Evolutionary conservation across 2,329 filamentous ascomycete genomes (phyloP).

Genomic region (Verticillium zaregamsianum): DNA sequence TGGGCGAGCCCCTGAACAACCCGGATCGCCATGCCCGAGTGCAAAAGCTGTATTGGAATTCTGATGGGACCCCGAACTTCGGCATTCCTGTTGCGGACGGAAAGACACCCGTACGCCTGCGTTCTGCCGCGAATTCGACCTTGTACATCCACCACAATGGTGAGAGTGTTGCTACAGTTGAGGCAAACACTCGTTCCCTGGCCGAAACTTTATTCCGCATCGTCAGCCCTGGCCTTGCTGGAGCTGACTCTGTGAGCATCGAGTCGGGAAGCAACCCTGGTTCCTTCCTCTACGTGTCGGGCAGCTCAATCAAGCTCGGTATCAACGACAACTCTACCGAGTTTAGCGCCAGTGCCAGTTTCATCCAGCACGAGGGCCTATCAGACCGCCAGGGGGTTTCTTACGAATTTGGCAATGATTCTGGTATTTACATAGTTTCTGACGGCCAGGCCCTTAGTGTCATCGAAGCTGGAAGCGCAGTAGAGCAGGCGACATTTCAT

Average conservation of each 20-base stretch:
- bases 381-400: constrained; percentile 24
- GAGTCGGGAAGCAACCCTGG: constrained; percentile 19
- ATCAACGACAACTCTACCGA: constrained; percentile 4
- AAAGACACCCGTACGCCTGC: constrained; percentile 15
- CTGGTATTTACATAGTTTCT: background rate
- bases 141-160: constrained; percentile 12
- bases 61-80: constrained; percentile 23
- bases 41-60: constrained; percentile 25
- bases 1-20: constrained; percentile 20
- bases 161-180: background rate
- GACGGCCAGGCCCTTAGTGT: background rate
- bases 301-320: constrained; percentile 8
- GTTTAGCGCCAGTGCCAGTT: constrained; percentile 12
- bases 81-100: constrained; percentile 21
- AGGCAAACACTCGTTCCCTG: constrained; percentile 4
- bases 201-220: constrained; percentile 19
- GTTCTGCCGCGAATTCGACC: constrained; percentile 6
- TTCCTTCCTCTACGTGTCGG: constrained; percentile 12
- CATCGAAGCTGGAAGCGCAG: too few species aligned
- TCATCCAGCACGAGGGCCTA: constrained; percentile 12
- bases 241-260: constrained; percentile 16
- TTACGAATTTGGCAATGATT: constrained; percentile 2
- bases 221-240: constrained; percentile 16
- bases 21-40: constrained; percentile 20
- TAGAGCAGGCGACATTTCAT: background rate